These are phyloP conservation scores for Tricholoma saponaceum DNA, from an alignment of 768 basidiomycete genomes.

Conservation along the genomic window DNA sequence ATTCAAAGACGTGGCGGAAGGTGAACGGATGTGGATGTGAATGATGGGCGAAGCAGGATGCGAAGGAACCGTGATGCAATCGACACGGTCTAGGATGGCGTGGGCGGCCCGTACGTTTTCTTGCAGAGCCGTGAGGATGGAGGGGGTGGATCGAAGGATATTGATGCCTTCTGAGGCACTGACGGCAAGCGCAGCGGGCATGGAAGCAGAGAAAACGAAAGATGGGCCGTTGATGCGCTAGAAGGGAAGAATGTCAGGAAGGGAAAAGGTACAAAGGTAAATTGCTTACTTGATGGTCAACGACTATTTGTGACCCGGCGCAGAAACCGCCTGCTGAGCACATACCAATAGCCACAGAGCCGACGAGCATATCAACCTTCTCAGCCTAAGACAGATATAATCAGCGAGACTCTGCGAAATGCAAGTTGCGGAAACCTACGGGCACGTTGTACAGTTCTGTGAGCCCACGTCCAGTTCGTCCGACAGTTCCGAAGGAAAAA, in stretches of 20 bases:
- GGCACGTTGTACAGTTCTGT: constrained; percentile 95
- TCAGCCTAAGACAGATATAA: constrained; percentile 47
- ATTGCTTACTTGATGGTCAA: constrained; percentile 75
- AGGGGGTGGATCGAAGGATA: constrained; percentile 70
- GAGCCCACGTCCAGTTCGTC: constrained; percentile 89
- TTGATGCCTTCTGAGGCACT: constrained; percentile 84
- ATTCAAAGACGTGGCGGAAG: constrained; percentile 21
- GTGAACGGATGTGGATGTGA: constrained; percentile 64
- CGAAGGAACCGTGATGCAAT: constrained; percentile 79
- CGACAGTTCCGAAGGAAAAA: constrained; percentile 90
- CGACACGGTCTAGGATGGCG: constrained; percentile 74
- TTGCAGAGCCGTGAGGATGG: constrained; percentile 70
- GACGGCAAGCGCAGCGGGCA: constrained; percentile 87
- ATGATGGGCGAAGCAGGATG: constrained; percentile 86
- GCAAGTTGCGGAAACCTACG: constrained; percentile 38
- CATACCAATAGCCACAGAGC: constrained; percentile 82
- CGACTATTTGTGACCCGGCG: constrained; percentile 77
- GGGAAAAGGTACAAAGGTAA: neutral
- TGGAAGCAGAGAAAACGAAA: constrained; percentile 94
- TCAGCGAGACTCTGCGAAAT: neutral
- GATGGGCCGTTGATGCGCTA: constrained; percentile 94
- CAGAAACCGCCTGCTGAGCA: constrained; percentile 92
- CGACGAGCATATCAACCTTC: constrained; percentile 94
- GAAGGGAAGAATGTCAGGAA: neutral
- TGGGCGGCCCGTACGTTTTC: constrained; percentile 80